Percentiles rank a stretch among this genome's conserved stretches.
These are phyloP conservation scores for Fusarium chlamydosporum DNA, from an alignment of 2,329 filamentous ascomycete species.

Conservation along the genomic window DNA sequence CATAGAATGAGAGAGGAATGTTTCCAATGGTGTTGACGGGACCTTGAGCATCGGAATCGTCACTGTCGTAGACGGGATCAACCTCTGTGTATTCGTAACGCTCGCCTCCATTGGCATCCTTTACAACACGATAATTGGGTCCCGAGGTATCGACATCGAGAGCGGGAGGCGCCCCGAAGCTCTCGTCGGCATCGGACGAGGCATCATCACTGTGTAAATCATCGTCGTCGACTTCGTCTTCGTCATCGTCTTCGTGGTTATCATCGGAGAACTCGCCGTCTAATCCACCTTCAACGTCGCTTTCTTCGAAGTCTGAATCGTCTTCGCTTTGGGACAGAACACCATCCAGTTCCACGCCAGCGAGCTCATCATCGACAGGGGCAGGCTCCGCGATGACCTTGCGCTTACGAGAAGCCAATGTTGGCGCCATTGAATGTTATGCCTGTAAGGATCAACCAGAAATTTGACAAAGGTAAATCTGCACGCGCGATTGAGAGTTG, in stretches of 20 bases:
- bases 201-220: conserved; percentile 50
- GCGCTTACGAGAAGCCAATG: conserved; percentile 44
- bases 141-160: conserved; percentile 60
- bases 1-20: conserved; percentile 95
- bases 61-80: conserved; percentile 94
- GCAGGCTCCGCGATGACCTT: conserved; percentile 41
- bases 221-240: conserved; percentile 56
- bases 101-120: conserved; percentile 89
- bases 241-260: conserved; percentile 57
- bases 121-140: conserved; percentile 68
- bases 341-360: conserved; percentile 67
- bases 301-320: conserved; percentile 67
- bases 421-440: conserved; percentile 43
- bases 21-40: conserved; percentile 93
- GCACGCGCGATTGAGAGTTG: neutral
- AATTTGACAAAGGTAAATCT: conserved; percentile 12
- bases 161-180: conserved; percentile 45
- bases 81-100: conserved; percentile 96
- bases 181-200: conserved; percentile 57
- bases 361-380: conserved; percentile 49
- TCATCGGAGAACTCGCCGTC: conserved; percentile 37
- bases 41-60: conserved; percentile 87
- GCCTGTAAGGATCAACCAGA: neutral
- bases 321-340: conserved; percentile 71
- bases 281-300: conserved; percentile 54